phyloP scores from a whole-genome alignment of 106 monocot species.

The Dactylorhiza incarnata region DNA sequence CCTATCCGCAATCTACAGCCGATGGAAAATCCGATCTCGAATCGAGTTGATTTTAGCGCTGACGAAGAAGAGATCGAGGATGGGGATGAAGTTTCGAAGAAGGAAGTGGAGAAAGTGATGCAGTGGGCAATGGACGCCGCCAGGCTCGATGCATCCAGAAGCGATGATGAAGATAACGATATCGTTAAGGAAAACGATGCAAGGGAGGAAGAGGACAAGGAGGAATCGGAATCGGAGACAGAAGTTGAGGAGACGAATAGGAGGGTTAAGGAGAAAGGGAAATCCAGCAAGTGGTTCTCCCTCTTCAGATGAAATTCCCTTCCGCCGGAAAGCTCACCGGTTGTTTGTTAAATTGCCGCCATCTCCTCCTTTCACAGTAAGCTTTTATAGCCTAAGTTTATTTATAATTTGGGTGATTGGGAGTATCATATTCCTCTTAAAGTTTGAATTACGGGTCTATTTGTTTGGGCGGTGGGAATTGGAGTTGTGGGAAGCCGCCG shows the following conservation, averaged over 20 bases:
- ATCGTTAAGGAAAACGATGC: neutral
- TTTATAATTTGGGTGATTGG: too few species aligned
- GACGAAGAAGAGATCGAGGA: conserved; percentile 9
- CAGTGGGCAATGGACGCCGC: conserved; percentile 74
- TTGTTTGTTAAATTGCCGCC: neutral
- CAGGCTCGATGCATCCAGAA: conserved; percentile 16
- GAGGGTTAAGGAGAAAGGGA: conserved; percentile 1
- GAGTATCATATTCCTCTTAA: too few species aligned
- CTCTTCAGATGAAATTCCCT: conserved; percentile 7
- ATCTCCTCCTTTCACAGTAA: neutral
- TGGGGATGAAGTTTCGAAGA: conserved; percentile 28
- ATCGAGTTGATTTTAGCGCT: neutral
- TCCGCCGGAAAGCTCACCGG: neutral
- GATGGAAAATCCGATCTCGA: neutral
- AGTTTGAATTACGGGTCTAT: too few species aligned
- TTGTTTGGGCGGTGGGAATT: too few species aligned
- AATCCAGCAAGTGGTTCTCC: conserved; percentile 7
- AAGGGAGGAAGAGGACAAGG: neutral
- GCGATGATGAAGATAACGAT: conserved; percentile 15
- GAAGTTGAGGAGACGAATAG: neutral
- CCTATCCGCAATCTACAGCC: neutral
- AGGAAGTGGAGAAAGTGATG: conserved; percentile 78
- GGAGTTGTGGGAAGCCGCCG: too few species aligned
- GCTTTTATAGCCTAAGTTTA: neutral
- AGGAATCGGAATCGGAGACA: neutral